A percentile compares a stretch with the other conserved stretches of the same genome.
Evolutionary conservation across 805 yeast species (phyloP).

Genomic region (Debaryomyces castellii): DNA sequence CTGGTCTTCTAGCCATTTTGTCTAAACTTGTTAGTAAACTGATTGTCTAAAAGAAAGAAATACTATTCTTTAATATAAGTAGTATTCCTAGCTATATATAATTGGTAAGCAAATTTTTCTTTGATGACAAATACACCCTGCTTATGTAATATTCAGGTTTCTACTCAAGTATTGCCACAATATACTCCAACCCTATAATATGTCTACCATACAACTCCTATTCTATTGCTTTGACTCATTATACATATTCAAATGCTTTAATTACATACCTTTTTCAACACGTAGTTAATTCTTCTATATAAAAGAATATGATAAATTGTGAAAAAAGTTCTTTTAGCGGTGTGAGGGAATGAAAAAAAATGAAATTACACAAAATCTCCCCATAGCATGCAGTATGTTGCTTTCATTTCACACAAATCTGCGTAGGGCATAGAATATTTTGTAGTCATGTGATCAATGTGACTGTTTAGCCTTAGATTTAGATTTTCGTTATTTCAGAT

Average conservation of each 20-base stretch:
- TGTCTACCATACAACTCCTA: neutral
- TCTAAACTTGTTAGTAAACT: slow-evolving; percentile 31
- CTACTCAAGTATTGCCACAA: neutral
- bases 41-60: neutral
- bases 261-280: slow-evolving; percentile 2
- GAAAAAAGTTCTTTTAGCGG: slow-evolving; percentile 4
- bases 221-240: neutral
- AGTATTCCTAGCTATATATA: neutral
- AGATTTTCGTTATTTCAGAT: neutral
- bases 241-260: neutral
- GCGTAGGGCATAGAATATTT: neutral
- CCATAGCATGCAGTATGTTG: neutral
- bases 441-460: neutral
- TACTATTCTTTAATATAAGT: neutral
- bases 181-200: neutral
- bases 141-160: slow-evolving; percentile 1
- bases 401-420: neutral
- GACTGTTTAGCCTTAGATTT: too few species aligned
- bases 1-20: slow-evolving; percentile 99
- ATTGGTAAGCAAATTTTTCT: slow-evolving; percentile 1
- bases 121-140: slow-evolving; percentile 1
- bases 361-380: slow-evolving; percentile 1
- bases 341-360: neutral
- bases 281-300: slow-evolving; percentile 2
- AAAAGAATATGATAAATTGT: slow-evolving; percentile 1